A percentile compares a stretch with the other conserved stretches of the same genome.
These are phyloP conservation scores for Stagonosporopsis rhizophila DNA, from an alignment of 2,329 filamentous ascomycete genomes.

Conservation along the genomic window DNA sequence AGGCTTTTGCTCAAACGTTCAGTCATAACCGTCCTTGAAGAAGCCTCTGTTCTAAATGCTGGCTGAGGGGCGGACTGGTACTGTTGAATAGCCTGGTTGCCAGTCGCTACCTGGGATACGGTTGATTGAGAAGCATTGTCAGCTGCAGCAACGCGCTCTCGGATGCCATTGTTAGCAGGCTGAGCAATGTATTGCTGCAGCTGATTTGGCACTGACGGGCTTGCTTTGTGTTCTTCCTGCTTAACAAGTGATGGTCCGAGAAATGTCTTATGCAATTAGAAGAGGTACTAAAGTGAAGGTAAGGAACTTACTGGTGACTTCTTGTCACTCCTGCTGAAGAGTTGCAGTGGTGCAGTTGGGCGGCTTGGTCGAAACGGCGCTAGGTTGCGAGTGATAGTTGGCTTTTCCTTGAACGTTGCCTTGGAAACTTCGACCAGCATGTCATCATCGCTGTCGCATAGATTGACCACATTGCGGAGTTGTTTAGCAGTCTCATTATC, in stretches of 20 bases:
- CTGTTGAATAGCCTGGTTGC: background rate
- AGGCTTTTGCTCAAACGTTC: background rate
- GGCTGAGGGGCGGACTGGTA: background rate
- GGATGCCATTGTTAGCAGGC: background rate
- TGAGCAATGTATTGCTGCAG: background rate
- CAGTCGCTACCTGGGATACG: background rate
- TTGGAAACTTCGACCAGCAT: background rate
- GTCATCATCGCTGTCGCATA: constrained; percentile 6
- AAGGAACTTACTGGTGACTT: background rate
- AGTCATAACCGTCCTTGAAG: background rate
- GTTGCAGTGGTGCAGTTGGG: background rate
- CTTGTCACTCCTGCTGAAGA: background rate
- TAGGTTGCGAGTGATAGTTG: background rate
- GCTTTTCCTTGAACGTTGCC: background rate
- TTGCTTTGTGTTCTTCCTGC: background rate
- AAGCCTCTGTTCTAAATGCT: background rate
- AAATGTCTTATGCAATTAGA: background rate
- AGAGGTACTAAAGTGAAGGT: background rate
- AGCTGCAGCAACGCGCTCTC: background rate
- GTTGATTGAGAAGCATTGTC: background rate
- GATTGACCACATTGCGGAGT: background rate
- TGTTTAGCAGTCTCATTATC: background rate
- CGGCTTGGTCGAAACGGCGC: background rate
- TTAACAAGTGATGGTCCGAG: background rate
- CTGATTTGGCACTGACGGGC: background rate